Evolutionary conservation across 208 protist genomes (phyloP).

Genomic region (Leishmania mexicana): DNA sequence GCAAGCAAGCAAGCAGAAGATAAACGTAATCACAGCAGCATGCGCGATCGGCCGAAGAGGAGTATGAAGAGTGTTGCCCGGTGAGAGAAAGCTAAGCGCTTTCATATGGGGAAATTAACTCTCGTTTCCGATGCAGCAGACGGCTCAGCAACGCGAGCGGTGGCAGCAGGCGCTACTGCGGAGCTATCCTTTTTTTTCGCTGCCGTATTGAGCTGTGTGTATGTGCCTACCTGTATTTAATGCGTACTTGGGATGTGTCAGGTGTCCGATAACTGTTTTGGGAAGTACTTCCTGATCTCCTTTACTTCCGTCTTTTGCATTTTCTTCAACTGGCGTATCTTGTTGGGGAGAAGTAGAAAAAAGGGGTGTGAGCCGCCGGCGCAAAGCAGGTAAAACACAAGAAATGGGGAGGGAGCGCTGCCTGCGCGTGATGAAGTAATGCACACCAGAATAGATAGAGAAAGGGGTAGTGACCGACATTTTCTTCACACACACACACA

Average conservation of each 20-base stretch:
- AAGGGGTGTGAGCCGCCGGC: not conserved
- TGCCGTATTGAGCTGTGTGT: not conserved
- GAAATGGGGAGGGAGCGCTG: not conserved
- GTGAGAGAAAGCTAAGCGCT: not conserved
- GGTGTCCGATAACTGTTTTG: not conserved
- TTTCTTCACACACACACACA: conserved; percentile 8
- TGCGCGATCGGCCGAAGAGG: not conserved
- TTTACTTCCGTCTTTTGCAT: not conserved
- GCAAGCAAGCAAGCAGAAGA: not conserved
- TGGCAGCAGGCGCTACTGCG: not conserved
- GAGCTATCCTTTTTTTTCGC: conserved; percentile 1
- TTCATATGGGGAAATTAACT: not conserved
- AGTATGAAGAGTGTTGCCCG: not conserved
- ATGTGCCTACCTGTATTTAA: not conserved
- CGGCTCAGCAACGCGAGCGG: not conserved
- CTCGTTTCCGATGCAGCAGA: not conserved
- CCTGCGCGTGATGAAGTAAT: not conserved
- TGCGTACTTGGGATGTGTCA: no score
- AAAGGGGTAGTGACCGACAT: not conserved
- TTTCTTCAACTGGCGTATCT: not conserved
- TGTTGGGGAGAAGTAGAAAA: not conserved
- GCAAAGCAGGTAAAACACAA: not conserved
- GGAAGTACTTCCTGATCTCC: not conserved
- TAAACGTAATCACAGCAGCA: not conserved
- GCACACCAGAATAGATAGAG: not conserved